A percentile compares a stretch with the other conserved stretches of the same genome.
Evolutionary conservation across 805 yeast genomes (phyloP).

Genomic region (Candida nanaspora): DNA sequence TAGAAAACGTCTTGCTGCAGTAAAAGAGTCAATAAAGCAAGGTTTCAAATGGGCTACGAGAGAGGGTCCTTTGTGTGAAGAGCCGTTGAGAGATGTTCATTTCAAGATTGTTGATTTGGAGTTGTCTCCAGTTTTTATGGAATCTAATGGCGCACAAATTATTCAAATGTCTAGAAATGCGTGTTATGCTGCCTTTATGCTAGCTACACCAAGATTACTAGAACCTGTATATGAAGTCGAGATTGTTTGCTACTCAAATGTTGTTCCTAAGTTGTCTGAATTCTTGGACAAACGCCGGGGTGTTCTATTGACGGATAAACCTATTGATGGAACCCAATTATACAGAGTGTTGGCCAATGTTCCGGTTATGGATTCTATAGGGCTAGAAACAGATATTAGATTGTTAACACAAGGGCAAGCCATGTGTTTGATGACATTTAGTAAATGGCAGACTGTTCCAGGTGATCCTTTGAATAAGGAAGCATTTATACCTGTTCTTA

Average conservation of each 20-base stretch:
- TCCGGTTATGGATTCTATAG: slow-evolving; percentile 88
- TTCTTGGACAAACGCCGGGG: slow-evolving; percentile 68
- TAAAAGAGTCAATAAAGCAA: slow-evolving; percentile 51
- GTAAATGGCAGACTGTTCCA: slow-evolving; percentile 72
- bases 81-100: slow-evolving; percentile 60
- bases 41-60: slow-evolving; percentile 81
- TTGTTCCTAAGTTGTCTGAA: slow-evolving; percentile 16
- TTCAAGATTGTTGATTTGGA: slow-evolving; percentile 63
- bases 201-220: slow-evolving; percentile 70
- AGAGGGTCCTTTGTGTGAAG: slow-evolving; percentile 93
- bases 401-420: slow-evolving; percentile 75
- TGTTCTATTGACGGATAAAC: slow-evolving; percentile 32
- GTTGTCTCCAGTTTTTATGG: slow-evolving; percentile 39
- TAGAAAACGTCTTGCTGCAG: slow-evolving; percentile 34
- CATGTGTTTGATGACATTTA: slow-evolving; percentile 56
- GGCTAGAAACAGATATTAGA: slow-evolving; percentile 81
- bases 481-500: slow-evolving; percentile 56
- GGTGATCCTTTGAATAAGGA: slow-evolving; percentile 84
- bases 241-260: slow-evolving; percentile 43
- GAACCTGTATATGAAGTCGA: slow-evolving; percentile 73
- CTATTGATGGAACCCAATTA: slow-evolving; percentile 71
- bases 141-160: slow-evolving; percentile 58
- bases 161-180: slow-evolving; percentile 82
- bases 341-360: slow-evolving; percentile 53
- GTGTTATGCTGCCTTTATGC: slow-evolving; percentile 69